Evolutionary conservation across 345 rosid genomes (phyloP).

Genomic region (Mangifera indica): DNA sequence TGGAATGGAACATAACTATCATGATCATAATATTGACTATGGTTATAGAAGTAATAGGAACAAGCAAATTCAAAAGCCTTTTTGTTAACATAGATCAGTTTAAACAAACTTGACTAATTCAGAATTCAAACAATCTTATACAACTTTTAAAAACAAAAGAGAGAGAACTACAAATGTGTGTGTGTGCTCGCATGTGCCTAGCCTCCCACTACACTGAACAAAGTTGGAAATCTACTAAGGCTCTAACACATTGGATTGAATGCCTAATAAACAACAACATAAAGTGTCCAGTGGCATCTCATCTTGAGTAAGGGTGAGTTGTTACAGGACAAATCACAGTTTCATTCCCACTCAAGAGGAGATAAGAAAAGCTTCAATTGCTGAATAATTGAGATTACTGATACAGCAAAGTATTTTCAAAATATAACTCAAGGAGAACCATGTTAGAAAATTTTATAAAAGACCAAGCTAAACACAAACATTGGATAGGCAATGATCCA

Average conservation of each 20-base stretch:
- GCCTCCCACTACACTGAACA: not conserved
- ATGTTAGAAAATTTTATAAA: not conserved
- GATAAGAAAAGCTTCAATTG: not conserved
- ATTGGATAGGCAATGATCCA: not conserved
- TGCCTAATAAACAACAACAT: not conserved
- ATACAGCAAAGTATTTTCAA: not conserved
- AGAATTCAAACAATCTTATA: not conserved
- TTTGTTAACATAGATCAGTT: too few relatives aligned
- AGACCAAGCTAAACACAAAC: not conserved
- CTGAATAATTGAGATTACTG: slow-evolving; percentile 2
- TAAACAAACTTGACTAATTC: not conserved
- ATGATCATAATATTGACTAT: not conserved
- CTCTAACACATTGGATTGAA: not conserved
- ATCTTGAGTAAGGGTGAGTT: not conserved
- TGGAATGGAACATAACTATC: slow-evolving; percentile 16
- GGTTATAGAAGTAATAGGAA: not conserved
- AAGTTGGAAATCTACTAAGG: not conserved
- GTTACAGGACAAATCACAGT: not conserved
- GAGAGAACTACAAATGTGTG: not conserved
- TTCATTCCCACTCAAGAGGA: not conserved
- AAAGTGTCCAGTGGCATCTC: slow-evolving; percentile 3
- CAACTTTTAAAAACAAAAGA: too few relatives aligned
- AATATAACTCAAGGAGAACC: not conserved
- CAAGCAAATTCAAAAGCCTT: not conserved
- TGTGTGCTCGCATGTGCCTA: too few relatives aligned